A percentile compares a stretch with the other conserved stretches of the same genome.
These are phyloP conservation scores for Jatropha podagrica DNA, from an alignment of 441 rosid species.

Conservation along the genomic window DNA sequence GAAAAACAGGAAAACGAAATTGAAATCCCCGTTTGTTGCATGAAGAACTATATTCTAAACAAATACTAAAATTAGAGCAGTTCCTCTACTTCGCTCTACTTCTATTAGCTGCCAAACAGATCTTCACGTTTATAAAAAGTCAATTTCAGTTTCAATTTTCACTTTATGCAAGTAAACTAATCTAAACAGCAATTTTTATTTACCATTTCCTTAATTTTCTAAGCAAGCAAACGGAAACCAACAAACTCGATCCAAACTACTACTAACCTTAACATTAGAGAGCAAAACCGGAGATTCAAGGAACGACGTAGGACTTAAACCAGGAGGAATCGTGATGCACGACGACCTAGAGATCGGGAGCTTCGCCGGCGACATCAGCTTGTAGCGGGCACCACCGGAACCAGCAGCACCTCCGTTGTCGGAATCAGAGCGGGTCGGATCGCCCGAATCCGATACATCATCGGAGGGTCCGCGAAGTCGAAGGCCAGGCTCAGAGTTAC, in stretches of 20 bases:
- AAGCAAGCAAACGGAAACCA: slow-evolving; percentile 20
- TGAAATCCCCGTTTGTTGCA: background rate
- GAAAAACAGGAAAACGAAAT: background rate
- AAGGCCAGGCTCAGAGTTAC: slow-evolving; percentile 22
- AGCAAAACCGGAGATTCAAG: slow-evolving; percentile 93
- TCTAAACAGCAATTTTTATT: slow-evolving; percentile 5
- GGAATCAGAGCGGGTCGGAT: slow-evolving; percentile 17
- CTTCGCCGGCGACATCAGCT: slow-evolving; percentile 94
- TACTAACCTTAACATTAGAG: slow-evolving; percentile 81
- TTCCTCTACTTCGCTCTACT: background rate
- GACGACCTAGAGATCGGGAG: slow-evolving; percentile 88
- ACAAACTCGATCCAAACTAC: background rate
- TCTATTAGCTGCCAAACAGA: slow-evolving; percentile 22
- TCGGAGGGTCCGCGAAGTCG: slow-evolving; percentile 21
- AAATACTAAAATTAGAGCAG: slow-evolving; percentile 6
- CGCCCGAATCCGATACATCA: slow-evolving; percentile 12
- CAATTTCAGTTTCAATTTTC: slow-evolving; percentile 10
- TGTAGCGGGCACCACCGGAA: slow-evolving; percentile 72
- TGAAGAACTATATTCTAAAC: slow-evolving; percentile 7
- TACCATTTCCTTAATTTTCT: background rate
- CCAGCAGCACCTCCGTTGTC: slow-evolving; percentile 11
- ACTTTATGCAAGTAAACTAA: background rate
- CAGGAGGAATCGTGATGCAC: slow-evolving; percentile 80
- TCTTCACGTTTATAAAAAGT: slow-evolving; percentile 7
- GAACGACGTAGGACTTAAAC: slow-evolving; percentile 86